Percentiles rank a stretch among this genome's conserved stretches.
phyloP scores from a whole-genome alignment of 345 rosid genomes.

The Brassica carinata region DNA sequence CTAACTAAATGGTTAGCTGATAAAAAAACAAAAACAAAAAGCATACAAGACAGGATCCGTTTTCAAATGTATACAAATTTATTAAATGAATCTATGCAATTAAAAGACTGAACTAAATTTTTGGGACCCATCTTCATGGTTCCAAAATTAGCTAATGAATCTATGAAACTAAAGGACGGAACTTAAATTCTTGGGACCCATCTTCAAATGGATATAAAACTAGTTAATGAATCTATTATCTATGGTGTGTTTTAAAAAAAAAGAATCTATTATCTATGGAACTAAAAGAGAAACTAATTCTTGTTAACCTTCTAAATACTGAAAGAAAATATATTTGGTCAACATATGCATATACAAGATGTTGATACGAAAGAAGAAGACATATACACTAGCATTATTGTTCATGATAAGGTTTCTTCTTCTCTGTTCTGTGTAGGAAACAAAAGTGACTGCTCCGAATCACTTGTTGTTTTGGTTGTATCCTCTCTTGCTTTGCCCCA shows the following conservation, averaged over 20 bases:
- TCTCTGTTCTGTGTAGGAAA: constrained; percentile 10
- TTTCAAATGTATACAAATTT: too few relatives aligned
- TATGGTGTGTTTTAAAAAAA: too few relatives aligned
- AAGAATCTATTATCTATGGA: not conserved
- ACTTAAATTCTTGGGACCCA: not conserved
- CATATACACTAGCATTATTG: not conserved
- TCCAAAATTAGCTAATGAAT: too few relatives aligned
- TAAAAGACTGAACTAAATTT: too few relatives aligned
- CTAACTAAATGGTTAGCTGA: too few relatives aligned
- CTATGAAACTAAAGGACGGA: not conserved
- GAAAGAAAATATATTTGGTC: not conserved
- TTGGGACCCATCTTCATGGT: too few relatives aligned
- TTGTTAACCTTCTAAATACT: not conserved
- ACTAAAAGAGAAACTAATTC: too few relatives aligned
- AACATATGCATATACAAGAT: not conserved
- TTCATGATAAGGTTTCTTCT: constrained; percentile 21
- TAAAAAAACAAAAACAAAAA: too few relatives aligned
- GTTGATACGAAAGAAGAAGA: not conserved
- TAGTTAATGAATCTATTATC: not conserved
- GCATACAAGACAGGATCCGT: too few relatives aligned
- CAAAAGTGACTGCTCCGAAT: constrained; percentile 16
- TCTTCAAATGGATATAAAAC: not conserved
- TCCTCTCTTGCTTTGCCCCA: constrained; percentile 44
- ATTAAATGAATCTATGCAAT: too few relatives aligned
- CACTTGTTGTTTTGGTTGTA: constrained; percentile 4